These are phyloP conservation scores for Suillus occidentalis DNA, from an alignment of 768 basidiomycete species.

Conservation along the genomic window DNA sequence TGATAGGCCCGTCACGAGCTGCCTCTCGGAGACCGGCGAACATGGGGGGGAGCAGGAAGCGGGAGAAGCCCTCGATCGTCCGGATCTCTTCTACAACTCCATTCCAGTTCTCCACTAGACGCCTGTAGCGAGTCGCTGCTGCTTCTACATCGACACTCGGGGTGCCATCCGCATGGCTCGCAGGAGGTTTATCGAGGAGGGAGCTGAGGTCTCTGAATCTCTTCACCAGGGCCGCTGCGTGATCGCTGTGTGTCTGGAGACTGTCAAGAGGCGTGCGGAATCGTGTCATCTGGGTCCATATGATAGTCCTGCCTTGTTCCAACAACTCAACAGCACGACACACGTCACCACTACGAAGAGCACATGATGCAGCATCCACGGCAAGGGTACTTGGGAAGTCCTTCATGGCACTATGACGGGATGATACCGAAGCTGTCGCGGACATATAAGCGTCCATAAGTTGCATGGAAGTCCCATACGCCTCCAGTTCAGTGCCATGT, in stretches of 20 bases:
- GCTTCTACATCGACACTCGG: not conserved
- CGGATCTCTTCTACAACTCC: not conserved
- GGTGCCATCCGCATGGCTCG: not conserved
- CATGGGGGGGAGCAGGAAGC: slow-evolving; percentile 16
- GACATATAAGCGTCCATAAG: slow-evolving; percentile 6
- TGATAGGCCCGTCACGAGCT: not conserved
- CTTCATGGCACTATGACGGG: slow-evolving; percentile 1
- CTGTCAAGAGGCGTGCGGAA: slow-evolving; percentile 26
- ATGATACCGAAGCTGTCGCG: slow-evolving; percentile 1
- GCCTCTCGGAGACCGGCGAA: slow-evolving; percentile 16
- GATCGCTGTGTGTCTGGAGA: slow-evolving; percentile 8
- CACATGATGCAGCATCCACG: slow-evolving; percentile 6
- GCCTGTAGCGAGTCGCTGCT: slow-evolving; percentile 9
- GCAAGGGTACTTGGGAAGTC: not conserved
- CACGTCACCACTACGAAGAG: too few species aligned
- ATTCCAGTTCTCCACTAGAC: slow-evolving; percentile 10
- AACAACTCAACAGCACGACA: too few species aligned
- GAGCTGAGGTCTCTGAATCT: slow-evolving; percentile 12
- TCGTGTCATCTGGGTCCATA: slow-evolving; percentile 29
- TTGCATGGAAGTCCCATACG: slow-evolving; percentile 1
- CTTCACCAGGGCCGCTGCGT: slow-evolving; percentile 3
- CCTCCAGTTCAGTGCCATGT: slow-evolving; percentile 5
- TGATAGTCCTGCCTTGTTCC: not conserved
- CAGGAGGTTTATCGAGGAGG: slow-evolving; percentile 8
- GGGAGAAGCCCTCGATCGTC: slow-evolving; percentile 13